Evolutionary conservation across 345 rosid species (phyloP).

Genomic region (Salix brachista): DNA sequence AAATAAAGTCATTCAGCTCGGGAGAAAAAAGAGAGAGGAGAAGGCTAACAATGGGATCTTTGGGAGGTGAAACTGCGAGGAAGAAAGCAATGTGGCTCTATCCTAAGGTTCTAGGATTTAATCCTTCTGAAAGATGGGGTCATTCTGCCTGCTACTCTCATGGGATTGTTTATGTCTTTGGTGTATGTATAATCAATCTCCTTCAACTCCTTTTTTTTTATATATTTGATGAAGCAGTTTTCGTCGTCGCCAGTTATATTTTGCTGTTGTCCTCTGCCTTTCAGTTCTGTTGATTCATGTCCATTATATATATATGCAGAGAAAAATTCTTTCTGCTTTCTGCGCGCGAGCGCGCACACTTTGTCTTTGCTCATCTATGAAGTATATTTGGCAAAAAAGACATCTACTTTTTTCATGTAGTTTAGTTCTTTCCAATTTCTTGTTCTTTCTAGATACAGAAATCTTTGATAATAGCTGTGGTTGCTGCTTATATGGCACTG

Average conservation of each 20-base stretch:
- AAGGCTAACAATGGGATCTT: slow-evolving; percentile 37
- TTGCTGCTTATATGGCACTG: not conserved
- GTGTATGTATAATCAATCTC: slow-evolving; percentile 36
- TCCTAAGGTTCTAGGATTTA: slow-evolving; percentile 52
- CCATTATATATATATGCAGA: not conserved
- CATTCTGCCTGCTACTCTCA: slow-evolving; percentile 66
- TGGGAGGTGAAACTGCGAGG: slow-evolving; percentile 36
- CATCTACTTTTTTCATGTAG: slow-evolving; percentile 17
- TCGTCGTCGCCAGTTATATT: no score
- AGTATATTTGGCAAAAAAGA: slow-evolving; percentile 18
- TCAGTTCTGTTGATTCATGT: no score
- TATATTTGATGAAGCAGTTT: not conserved
- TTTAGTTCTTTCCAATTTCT: slow-evolving; percentile 18
- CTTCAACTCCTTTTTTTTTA: not conserved
- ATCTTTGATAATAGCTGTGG: not conserved
- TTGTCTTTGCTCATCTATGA: not conserved
- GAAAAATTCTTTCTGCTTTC: not conserved
- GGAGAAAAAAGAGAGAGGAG: not conserved
- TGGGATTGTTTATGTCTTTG: slow-evolving; percentile 59
- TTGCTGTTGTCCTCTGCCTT: no score
- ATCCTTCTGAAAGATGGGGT: slow-evolving; percentile 79
- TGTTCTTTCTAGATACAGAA: slow-evolving; percentile 32
- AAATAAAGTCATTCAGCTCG: not conserved
- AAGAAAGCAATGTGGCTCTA: slow-evolving; percentile 69
- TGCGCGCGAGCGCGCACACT: no score